Conservation (phyloP, 768 basidiomycete species). For the Naganishia randhawae region DNA sequence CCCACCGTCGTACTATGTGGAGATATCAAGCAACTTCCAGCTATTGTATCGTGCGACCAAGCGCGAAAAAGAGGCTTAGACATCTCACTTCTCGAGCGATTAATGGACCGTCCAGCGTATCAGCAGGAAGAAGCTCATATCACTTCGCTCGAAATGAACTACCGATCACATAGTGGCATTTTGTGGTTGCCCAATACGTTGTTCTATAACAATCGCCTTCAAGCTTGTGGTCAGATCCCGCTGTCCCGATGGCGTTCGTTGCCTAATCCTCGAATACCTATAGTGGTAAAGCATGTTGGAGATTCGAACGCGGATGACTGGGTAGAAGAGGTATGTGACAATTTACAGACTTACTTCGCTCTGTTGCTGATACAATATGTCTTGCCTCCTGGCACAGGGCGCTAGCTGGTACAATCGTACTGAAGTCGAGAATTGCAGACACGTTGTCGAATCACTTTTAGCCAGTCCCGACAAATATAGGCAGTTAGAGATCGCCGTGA, state of each 20-base stretch:
- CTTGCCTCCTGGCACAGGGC: slow-evolving; percentile 7
- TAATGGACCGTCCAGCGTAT: slow-evolving; percentile 37
- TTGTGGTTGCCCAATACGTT: slow-evolving; percentile 48
- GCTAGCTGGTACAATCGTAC: slow-evolving; percentile 28
- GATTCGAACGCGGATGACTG: slow-evolving; percentile 38
- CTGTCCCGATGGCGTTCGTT: slow-evolving; percentile 37
- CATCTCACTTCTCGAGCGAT: slow-evolving; percentile 48
- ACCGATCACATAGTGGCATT: slow-evolving; percentile 48
- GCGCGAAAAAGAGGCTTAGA: slow-evolving; percentile 47
- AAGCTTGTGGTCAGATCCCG: slow-evolving; percentile 37
- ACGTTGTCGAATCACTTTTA: slow-evolving; percentile 34
- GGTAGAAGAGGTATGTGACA: slow-evolving; percentile 46
- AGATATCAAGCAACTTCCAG: slow-evolving; percentile 50
- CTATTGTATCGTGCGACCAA: slow-evolving; percentile 40
- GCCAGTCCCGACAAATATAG: slow-evolving; percentile 26
- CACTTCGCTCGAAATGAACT: slow-evolving; percentile 41
- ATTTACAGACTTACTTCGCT: too few relatives aligned
- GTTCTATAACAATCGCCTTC: slow-evolving; percentile 50
- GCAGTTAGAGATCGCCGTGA: slow-evolving; percentile 47
- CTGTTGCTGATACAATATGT: background rate
- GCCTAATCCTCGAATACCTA: slow-evolving; percentile 41
- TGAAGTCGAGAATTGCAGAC: slow-evolving; percentile 41
- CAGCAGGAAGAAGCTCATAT: slow-evolving; percentile 15
- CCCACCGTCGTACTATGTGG: slow-evolving; percentile 48
- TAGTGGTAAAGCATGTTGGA: slow-evolving; percentile 42